Conservation (phyloP, 805 yeast species). For the Nakazawaea laoshanensis region DNA sequence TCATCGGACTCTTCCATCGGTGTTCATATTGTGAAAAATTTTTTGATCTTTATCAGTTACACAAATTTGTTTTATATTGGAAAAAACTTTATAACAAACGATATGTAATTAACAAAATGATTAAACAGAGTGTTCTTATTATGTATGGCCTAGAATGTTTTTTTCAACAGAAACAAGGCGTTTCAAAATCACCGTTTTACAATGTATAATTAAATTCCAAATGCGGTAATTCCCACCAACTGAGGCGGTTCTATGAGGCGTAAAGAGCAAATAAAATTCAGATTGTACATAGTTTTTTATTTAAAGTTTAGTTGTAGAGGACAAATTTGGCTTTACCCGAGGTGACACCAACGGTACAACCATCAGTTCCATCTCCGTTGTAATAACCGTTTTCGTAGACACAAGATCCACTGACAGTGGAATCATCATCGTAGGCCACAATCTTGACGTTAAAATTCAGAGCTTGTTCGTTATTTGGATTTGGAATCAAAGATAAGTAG, state of each 20-base stretch:
- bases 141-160: too few relatives aligned
- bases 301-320: constrained; percentile 33
- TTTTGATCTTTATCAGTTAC: too few relatives aligned
- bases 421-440: constrained; percentile 58
- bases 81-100: too few relatives aligned
- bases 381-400: constrained; percentile 70
- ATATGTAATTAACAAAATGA: too few relatives aligned
- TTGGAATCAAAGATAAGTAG: constrained; percentile 68
- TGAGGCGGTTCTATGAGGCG: not conserved
- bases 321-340: constrained; percentile 80
- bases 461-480: constrained; percentile 54
- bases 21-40: too few relatives aligned
- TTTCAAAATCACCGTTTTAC: not conserved
- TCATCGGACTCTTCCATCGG: too few relatives aligned
- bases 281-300: too few relatives aligned
- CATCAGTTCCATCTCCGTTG: constrained; percentile 65
- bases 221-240: not conserved
- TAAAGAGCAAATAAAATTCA: not conserved
- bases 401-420: constrained; percentile 66
- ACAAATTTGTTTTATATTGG: too few relatives aligned
- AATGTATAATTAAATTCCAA: too few relatives aligned
- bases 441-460: constrained; percentile 73
- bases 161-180: too few relatives aligned
- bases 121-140: too few relatives aligned
- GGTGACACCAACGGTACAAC: constrained; percentile 91